These are phyloP conservation scores for Physcomitrellopsis africana DNA, from an alignment of 225 moss, liverwort and hornwort species.

Conservation along the genomic window DNA sequence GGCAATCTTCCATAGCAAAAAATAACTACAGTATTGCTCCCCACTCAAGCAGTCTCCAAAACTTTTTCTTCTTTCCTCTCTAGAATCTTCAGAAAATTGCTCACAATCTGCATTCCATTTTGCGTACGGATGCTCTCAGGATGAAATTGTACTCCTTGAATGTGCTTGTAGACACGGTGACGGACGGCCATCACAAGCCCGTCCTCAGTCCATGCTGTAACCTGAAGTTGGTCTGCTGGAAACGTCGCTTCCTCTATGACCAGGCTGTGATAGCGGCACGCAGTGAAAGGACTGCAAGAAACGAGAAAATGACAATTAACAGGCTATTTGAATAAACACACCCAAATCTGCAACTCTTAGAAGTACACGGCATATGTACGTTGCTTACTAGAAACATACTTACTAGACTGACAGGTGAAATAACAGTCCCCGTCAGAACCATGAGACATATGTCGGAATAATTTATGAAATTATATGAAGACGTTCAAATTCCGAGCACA, in stretches of 20 bases:
- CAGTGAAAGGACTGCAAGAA: conserved; percentile 76
- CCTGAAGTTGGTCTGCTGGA: conserved; percentile 77
- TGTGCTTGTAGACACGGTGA: conserved; percentile 70
- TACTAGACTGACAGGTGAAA: background rate
- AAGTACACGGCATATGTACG: no score
- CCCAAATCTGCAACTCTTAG: no score
- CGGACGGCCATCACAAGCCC: conserved; percentile 92
- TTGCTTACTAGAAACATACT: background rate
- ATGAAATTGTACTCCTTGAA: conserved; percentile 78
- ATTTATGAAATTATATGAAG: no score
- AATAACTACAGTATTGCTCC: background rate
- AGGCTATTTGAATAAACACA: background rate
- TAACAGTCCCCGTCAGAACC: no score
- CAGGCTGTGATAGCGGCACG: conserved; percentile 95
- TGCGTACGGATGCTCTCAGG: conserved; percentile 63
- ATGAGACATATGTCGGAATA: no score
- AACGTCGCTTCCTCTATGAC: conserved; percentile 84
- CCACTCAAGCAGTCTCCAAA: background rate
- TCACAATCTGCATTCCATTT: conserved; percentile 27
- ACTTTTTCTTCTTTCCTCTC: conserved; percentile 6
- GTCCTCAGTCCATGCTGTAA: conserved; percentile 94
- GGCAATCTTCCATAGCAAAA: background rate
- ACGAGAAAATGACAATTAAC: conserved; percentile 9
- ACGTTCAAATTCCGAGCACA: no score
- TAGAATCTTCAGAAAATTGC: conserved; percentile 23